Evolutionary conservation across 331 rosid genomes (phyloP), one percentile per base, ranked within the genome.

Genomic region (Telfairia occidentalis): DNA sequence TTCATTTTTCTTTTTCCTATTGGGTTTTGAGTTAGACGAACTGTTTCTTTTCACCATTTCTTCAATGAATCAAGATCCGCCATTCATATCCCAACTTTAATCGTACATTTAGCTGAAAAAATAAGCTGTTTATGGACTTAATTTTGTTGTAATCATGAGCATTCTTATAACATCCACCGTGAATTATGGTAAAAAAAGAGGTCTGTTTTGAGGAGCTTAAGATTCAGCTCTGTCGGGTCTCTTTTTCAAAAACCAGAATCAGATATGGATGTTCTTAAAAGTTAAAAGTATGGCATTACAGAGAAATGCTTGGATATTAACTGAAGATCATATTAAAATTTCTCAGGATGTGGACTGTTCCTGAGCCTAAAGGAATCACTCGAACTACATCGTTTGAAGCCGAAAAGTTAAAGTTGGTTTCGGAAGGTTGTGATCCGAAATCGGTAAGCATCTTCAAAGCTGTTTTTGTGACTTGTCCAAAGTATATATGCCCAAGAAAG

Each of bases 311-410:
- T 58, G 37, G 2, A 59, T 26, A 11, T 28, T 28, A 38, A 40
- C 59, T 71, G 28, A 71, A 29, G 60, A 32, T 28, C 58, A n/a
- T 18, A 18, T 71, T 48, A 0, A 71, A 48, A 29, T 71, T 71
- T 7, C 26, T 71, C 87, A 94, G 97, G 88, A 88, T 89, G 90
- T 91, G 98, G 98, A 82, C 79, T 74, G 79, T 89, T 75, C 92
- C 95, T 32, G 97, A 91, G 78, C 88, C 89, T 65, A 86, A 71
- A 75, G 92, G 86, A 59, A 76, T 89, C 64, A 77, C 84, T 70
- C 57, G 90, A 73, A 86, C 92, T 61, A 80, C 95, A n/a, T 78
- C 97, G 2, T 69, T 75, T 71, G 98, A 94, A 63, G 90, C 92
- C 69, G 96, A 88, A 82, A 82, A 81, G 79, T 77, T 94, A 71